A percentile compares a stretch with the other conserved stretches of the same genome.
Evolutionary conservation across 2,329 filamentous ascomycete species (phyloP).

Genomic region (Xylariaceae sp.): DNA sequence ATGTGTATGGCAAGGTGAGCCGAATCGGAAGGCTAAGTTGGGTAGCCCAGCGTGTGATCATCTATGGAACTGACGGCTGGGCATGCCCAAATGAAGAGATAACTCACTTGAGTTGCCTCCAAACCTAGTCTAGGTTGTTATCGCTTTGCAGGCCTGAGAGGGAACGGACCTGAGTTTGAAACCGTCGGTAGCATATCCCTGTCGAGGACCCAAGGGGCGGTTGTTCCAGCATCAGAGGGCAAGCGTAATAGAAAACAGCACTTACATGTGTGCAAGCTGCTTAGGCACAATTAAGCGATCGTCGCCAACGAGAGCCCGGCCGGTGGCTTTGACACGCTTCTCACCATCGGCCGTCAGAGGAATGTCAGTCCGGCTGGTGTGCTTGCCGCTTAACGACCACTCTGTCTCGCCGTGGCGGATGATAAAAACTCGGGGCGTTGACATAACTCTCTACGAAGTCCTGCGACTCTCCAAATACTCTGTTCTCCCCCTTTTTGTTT

Average conservation of each 20-base stretch:
- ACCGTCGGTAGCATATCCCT: no score
- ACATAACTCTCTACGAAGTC: conserved; percentile 32
- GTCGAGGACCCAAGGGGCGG: no score
- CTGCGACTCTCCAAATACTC: neutral
- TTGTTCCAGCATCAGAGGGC: neutral
- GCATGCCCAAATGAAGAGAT: no score
- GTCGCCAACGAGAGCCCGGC: conserved; percentile 80
- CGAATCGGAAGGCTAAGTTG: no score
- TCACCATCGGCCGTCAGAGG: conserved; percentile 83
- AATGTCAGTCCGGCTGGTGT: conserved; percentile 87
- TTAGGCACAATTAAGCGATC: conserved; percentile 84
- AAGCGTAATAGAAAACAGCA: conserved; percentile 22
- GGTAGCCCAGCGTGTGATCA: no score
- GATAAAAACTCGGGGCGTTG: conserved; percentile 77
- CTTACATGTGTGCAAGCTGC: conserved; percentile 82
- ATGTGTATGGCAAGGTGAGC: no score
- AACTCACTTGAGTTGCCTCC: no score
- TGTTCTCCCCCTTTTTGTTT: neutral
- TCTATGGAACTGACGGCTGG: no score
- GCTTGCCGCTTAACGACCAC: conserved; percentile 86
- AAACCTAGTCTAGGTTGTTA: no score
- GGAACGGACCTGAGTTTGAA: neutral
- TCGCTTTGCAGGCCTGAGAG: no score
- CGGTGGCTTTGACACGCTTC: conserved; percentile 76
- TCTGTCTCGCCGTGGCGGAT: conserved; percentile 93